Evolutionary conservation across 148 eudicot species (phyloP), one percentile per base, ranked within the genome.

Genomic region (Chenopodium formosanum): DNA sequence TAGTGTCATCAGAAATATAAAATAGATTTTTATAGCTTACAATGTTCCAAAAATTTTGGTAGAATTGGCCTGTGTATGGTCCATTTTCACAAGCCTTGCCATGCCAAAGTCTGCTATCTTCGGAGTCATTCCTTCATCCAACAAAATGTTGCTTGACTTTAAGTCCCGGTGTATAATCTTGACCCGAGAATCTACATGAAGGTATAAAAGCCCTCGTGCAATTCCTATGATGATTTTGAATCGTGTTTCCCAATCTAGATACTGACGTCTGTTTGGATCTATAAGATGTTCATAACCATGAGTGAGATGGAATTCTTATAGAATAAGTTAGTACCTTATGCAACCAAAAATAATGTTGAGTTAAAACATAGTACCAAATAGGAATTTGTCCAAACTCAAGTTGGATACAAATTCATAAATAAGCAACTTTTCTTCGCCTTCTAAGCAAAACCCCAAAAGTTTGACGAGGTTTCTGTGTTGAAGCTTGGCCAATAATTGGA

Each of bases 71-170:
- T 86, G 78, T 2, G 64, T 52, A 47, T 77, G 47, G 60, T 83
- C 78, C 6, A 58, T 53, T 4, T 68, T 58, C 13, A 86, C 32
- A 3, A 73, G 72, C 27, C 82, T 83, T 29, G 88, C 88, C 79
- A 81, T 48, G 62, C 88, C 88, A 67, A 86, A 86, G 70, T 86
- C 86, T 22, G 88, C 77, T 52, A 86, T 83, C 52, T 86, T 86
- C 23, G 88, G 84, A 32, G 78, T 83, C 79, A 86, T 77, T 2
- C 69, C 75, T 12, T 50, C 47, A 62, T 86, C 88, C 11, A 86
- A 75, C 58, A 86, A 66, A 6, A 86, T 77, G 62, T 86, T 86
- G 73, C 84, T 80, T 23, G 85, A 25, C 58, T 86, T 86, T 14
- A 86, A 63, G 64, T 86, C 88, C 1, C 85, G 68, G 47, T 86